Base-by-base conservation (phyloP, 2,329 filamentous ascomycete genomes). In the Trichophyton equinum region DNA sequence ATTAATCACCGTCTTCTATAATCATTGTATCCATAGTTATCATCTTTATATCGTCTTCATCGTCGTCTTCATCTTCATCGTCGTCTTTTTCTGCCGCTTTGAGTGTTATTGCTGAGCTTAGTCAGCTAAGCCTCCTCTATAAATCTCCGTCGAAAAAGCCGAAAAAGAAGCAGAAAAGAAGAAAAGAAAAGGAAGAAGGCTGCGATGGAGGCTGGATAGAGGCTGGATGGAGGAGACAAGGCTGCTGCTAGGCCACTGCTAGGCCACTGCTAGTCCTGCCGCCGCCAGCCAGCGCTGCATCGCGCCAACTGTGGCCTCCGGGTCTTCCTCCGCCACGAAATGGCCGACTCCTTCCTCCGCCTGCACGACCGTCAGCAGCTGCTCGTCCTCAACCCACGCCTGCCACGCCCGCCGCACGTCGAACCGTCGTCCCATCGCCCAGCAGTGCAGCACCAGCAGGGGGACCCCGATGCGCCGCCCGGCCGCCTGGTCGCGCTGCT, bases 301-400 rank as follows among this genome's bases (percentile, higher is more conserved):
- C n/a, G 51, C 62, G 7, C 25, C 38, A 5, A 61, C 57, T 4
- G 73, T 67, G 61, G 67, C 62, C 55, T 75, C 73, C 1, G 73
- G 74, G 18, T 72, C 74, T 65, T 79, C 77, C 65, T 79, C 78
- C 1, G 76, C 71, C 55, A 80, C 63, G 64, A 77, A 79, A 70
- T 81, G 77, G 0, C 63, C 65, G 15, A 64, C 57, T 5, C 62
- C 78, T 75, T 63, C 71, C 67, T 8, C 71, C 73, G 64, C 72
- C 70, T 36, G 67, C 66, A 60, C 77, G 64, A 22, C 67, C 67
- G n/a, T 68, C 63, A 59, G 64, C 63, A 73, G 61, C 66, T 69
- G 64, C n/a, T 62, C 65, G 13, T 69, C 69, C 7, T 68, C 68
- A 40, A 79, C 71, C 77, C 77, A 81, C 4, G 73, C 69, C 60